Conservation (phyloP, 768 basidiomycete species). For the Auricularia auricula-judae region DNA sequence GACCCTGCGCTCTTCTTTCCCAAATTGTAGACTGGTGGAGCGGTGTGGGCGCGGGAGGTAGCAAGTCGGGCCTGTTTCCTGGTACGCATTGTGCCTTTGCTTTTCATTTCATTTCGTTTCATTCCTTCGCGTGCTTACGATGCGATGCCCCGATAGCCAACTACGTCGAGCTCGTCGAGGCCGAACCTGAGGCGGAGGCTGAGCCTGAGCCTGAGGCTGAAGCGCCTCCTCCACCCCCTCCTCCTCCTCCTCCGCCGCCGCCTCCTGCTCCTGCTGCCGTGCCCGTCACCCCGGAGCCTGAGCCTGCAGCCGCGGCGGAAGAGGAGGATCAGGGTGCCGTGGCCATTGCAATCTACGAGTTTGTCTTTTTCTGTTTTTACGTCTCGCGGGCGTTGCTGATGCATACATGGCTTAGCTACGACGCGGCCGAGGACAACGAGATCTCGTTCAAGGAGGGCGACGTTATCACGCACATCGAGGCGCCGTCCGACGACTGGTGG, state of each 20-base stretch:
- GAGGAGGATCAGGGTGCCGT: slow-evolving; percentile 44
- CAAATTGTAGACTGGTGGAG: slow-evolving; percentile 65
- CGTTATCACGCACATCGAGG: slow-evolving; percentile 64
- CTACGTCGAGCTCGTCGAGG: slow-evolving; percentile 71
- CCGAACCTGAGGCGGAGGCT: slow-evolving; percentile 20
- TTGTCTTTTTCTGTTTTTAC: slow-evolving; percentile 16
- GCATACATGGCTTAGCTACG: slow-evolving; percentile 43
- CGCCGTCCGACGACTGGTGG: slow-evolving; percentile 87
- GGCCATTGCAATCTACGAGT: slow-evolving; percentile 66
- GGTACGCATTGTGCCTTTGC: slow-evolving; percentile 28
- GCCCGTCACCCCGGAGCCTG: slow-evolving; percentile 32
- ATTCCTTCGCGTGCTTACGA: background rate
- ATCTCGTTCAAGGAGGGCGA: slow-evolving; percentile 79
- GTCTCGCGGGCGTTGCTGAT: slow-evolving; percentile 7
- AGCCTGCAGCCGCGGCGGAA: slow-evolving; percentile 23
- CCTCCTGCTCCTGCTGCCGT: slow-evolving; percentile 25
- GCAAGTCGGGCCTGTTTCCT: slow-evolving; percentile 74
- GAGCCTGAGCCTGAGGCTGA: slow-evolving; percentile 18
- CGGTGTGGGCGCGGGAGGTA: slow-evolving; percentile 55
- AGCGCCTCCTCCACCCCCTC: slow-evolving; percentile 31
- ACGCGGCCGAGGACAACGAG: slow-evolving; percentile 87
- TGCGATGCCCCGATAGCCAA: slow-evolving; percentile 41
- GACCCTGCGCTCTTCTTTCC: background rate
- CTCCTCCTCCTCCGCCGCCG: slow-evolving; percentile 36
- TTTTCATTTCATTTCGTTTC: background rate